Evolutionary conservation across 306 rosid genomes (phyloP).

Genomic region (Delonix regia): DNA sequence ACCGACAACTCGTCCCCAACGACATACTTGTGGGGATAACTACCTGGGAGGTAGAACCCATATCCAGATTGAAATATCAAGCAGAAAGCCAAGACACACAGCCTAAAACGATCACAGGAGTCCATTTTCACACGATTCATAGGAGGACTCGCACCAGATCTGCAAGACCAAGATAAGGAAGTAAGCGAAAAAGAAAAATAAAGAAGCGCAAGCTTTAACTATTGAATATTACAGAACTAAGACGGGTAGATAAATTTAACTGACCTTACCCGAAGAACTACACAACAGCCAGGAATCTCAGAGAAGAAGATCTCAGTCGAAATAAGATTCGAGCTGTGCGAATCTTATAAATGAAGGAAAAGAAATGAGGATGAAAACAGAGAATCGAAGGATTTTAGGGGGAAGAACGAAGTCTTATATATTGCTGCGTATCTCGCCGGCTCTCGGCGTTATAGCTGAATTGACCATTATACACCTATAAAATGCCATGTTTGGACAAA

Average conservation of each 20-base stretch:
- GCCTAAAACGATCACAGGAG: constrained; percentile 45
- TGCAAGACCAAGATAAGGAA: constrained; percentile 52
- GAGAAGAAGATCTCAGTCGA: constrained; percentile 25
- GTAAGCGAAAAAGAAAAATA: constrained; percentile 33
- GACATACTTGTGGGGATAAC: constrained; percentile 79
- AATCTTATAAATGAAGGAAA: too few relatives aligned
- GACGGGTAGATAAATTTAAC: constrained; percentile 30
- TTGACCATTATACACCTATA: not conserved
- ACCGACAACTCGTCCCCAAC: constrained; percentile 62
- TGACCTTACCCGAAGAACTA: constrained; percentile 40
- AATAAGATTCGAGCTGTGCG: too few relatives aligned
- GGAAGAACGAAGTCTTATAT: not conserved
- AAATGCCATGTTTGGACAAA: not conserved
- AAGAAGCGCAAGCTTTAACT: not conserved
- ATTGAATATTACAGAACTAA: not conserved
- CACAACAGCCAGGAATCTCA: constrained; percentile 3
- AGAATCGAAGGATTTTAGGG: not conserved
- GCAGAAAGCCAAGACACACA: constrained; percentile 59
- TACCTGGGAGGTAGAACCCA: constrained; percentile 91
- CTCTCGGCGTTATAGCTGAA: not conserved
- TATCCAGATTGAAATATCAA: constrained; percentile 57
- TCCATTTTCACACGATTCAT: constrained; percentile 55
- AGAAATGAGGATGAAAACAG: not conserved
- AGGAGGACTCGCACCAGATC: constrained; percentile 60
- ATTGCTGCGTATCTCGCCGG: too few relatives aligned